Base-by-base conservation (phyloP, 257 asterid genomes). In the Petunia secreta region DNA sequence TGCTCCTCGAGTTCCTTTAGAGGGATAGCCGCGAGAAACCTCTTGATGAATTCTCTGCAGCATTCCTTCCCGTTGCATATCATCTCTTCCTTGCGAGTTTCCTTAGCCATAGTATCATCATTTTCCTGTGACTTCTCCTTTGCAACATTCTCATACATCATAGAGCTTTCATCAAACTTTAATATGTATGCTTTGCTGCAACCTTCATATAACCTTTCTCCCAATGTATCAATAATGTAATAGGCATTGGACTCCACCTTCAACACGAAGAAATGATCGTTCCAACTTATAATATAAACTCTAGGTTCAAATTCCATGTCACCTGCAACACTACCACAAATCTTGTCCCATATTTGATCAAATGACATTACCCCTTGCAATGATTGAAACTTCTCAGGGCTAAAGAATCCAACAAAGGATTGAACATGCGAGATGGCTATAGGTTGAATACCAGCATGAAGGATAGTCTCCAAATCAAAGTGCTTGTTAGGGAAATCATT, bases 231-330 rank as follows among this genome's bases (percentile, higher is more conserved):
- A 40, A 92, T 87, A 75, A 91, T 87, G 84, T 90, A 89, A 59
- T 86, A 89, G 40, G 91, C 88, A 13, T 89, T 44, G 0, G 58
- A 73, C 80, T 92, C 96, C 13, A 77, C 88, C 75, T 91, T 92
- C 88, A 92, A 62, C 80, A 91, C 92, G 69, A 91, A 90, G 87
- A 93, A 90, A 88, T 93, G 97, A 63, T 92, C 96, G 8, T 92
- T 88, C 97, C 97, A 92, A 13, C 97, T 91, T 25, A 92, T 89
- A n/a, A 89, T 86, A 86, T 93, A 93, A 9, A 91, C 67, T 59
- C 89, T 83, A 2, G 90, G 90, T 2, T 48, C 66, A 55, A 80
- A 54, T 25, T 75, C 81, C 59, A 48, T 46, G 43, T 8, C 69
- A 8, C 71, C 80, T 1, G n/a, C 5, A 5, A 9, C 79, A 52